These are phyloP conservation scores for Xerocomellus amylosporus DNA, from an alignment of 768 basidiomycete genomes.

Conservation along the genomic window DNA sequence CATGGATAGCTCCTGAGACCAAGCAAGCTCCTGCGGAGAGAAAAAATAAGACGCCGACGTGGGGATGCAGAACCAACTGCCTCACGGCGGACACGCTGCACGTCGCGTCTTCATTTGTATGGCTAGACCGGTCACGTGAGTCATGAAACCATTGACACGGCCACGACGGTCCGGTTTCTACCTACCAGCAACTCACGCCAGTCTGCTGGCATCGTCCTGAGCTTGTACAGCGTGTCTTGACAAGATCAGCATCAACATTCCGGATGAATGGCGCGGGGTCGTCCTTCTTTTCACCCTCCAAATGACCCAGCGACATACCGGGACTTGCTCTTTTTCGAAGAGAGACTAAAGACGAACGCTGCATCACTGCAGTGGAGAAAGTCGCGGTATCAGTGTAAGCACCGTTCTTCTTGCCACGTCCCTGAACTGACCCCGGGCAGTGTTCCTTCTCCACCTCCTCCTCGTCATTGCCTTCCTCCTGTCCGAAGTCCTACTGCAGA, in stretches of 20 bases:
- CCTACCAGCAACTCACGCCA: not conserved
- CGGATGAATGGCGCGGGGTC: slow-evolving; percentile 28
- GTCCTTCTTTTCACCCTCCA: slow-evolving; percentile 52
- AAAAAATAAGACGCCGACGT: slow-evolving; percentile 7
- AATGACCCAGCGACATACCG: slow-evolving; percentile 79
- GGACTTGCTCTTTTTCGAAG: slow-evolving; percentile 91
- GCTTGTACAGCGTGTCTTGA: not conserved
- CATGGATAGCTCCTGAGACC: slow-evolving; percentile 25
- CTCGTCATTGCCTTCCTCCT: slow-evolving; percentile 68
- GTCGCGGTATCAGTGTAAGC: slow-evolving; percentile 76
- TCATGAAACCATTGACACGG: not conserved
- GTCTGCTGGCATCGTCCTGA: not conserved
- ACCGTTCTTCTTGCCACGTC: slow-evolving; percentile 13
- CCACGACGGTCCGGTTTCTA: slow-evolving; percentile 4
- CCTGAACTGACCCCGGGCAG: slow-evolving; percentile 38
- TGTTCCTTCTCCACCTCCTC: slow-evolving; percentile 71
- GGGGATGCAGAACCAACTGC: slow-evolving; percentile 22
- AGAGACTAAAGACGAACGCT: slow-evolving; percentile 92
- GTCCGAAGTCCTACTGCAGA: slow-evolving; percentile 69
- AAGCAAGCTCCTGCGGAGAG: not conserved
- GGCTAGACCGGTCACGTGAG: slow-evolving; percentile 21
- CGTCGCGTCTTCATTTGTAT: slow-evolving; percentile 26
- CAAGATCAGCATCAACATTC: not conserved
- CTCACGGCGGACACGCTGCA: slow-evolving; percentile 23
- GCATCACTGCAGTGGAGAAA: slow-evolving; percentile 77